A percentile compares a stretch with the other conserved stretches of the same genome.
Conservation (phyloP, 2,329 filamentous ascomycete species). For the Stromatinia cepivora region DNA sequence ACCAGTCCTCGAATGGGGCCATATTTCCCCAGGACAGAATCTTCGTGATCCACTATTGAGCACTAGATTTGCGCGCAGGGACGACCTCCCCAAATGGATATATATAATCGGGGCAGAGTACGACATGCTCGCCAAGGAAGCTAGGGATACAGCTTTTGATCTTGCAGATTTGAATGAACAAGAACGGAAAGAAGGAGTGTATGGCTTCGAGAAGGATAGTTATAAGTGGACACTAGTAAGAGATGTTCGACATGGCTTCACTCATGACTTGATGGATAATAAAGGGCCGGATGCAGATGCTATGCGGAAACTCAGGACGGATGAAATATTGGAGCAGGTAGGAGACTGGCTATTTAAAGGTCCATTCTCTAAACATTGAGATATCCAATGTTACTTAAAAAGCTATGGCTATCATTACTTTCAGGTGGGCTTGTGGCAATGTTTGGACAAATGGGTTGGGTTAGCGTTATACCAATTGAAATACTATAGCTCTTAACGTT, state of each 20-base stretch:
- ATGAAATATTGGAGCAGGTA: slow-evolving; percentile 27
- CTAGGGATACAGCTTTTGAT: slow-evolving; percentile 26
- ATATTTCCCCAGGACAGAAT: slow-evolving; percentile 34
- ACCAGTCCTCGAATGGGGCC: slow-evolving; percentile 34
- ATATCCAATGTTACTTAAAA: neutral
- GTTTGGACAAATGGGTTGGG: neutral
- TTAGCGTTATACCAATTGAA: neutral
- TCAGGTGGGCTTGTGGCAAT: neutral
- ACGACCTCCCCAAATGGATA: slow-evolving; percentile 32
- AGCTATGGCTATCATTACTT: neutral
- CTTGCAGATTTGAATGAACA: slow-evolving; percentile 26
- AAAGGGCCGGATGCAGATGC: slow-evolving; percentile 25
- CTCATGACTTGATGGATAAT: slow-evolving; percentile 28
- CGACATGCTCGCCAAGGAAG: slow-evolving; percentile 31
- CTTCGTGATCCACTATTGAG: slow-evolving; percentile 34
- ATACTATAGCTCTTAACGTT: neutral
- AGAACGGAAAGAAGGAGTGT: slow-evolving; percentile 19
- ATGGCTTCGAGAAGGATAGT: slow-evolving; percentile 29
- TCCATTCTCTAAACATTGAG: slow-evolving; percentile 25
- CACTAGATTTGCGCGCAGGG: slow-evolving; percentile 29
- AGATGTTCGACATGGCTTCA: slow-evolving; percentile 31
- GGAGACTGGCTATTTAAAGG: slow-evolving; percentile 30
- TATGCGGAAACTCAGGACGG: slow-evolving; percentile 21
- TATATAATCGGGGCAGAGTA: slow-evolving; percentile 30
- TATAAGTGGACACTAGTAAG: slow-evolving; percentile 30